Evolutionary conservation across 441 rosid genomes (phyloP), one percentile per base, ranked within the genome.

Genomic region (Pelargonium fulgidum): DNA sequence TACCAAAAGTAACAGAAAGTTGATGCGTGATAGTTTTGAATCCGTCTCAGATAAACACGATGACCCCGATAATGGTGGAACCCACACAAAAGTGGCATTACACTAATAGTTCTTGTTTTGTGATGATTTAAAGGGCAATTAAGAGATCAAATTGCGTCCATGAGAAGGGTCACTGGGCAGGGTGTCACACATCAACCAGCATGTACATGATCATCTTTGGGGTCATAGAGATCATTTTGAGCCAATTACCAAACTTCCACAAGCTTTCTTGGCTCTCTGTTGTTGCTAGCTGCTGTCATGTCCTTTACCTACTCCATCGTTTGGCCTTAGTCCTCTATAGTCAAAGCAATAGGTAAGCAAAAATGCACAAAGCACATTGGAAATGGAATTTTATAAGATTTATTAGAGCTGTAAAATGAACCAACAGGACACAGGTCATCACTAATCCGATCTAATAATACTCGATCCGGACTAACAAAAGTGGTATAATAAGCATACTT

Each of bases 191-290:
- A 29, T 84, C 96, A 54, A 84, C 83, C 82, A 75, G 84, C 67
- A 89, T 87, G 0, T 85, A 76, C 84, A 92, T 92, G 98, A 75
- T 82, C 17, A 68, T 86, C 39, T 92, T 90, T 69, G 90, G 84
- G 26, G 75, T 79, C 77, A 80, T 88, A 71, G 91, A 92, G 76
- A 79, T 90, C 19, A 7, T 90, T 29, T 86, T 92, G 3, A 84
- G 91, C 85, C 95, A 92, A 73, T 88, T 90, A 68, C 92, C 89
- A 2, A 85, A 88, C 78, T 92, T 92, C 63, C 92, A 88, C 84
- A 79, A 90, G 77, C 95, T 92, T 47, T 88, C 95, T 17, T 88
- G 95, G 93, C 96, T 92, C 68, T 92, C 98, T 11, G 75, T 87
- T 44, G 64, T 92, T 13, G n/a, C n/a, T n/a, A n/a, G 96, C 96